These are phyloP conservation scores for Punica granatum DNA, from an alignment of 345 rosid species.

Conservation along the genomic window DNA sequence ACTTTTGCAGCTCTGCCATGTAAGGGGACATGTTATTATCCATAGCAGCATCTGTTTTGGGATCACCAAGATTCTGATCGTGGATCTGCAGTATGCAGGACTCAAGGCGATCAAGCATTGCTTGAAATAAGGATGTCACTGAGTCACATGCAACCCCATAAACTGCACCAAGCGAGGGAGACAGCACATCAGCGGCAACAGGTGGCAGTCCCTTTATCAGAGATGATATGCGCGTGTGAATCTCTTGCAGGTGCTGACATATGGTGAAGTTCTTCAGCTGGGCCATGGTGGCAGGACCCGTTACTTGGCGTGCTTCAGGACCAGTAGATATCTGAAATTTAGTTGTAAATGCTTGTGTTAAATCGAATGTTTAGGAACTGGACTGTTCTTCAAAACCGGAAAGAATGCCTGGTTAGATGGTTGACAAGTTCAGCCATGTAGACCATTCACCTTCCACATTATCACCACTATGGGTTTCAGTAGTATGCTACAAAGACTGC, in stretches of 20 bases:
- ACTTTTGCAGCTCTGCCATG: conserved; percentile 94
- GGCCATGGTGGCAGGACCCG: conserved; percentile 77
- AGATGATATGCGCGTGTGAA: conserved; percentile 65
- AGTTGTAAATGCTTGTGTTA: conserved; percentile 1
- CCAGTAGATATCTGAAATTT: conserved; percentile 87
- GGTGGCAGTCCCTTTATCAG: conserved; percentile 63
- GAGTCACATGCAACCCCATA: conserved; percentile 89
- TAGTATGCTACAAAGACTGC: neutral
- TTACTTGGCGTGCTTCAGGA: conserved; percentile 85
- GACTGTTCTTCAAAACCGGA: neutral
- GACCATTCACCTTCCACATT: neutral
- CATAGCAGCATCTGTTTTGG: conserved; percentile 69
- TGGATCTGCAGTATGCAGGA: conserved; percentile 91
- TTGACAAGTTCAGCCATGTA: neutral
- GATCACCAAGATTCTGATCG: conserved; percentile 72
- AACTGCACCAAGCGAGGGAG: conserved; percentile 63
- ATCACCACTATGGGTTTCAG: neutral
- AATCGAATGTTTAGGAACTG: neutral
- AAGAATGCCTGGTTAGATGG: neutral
- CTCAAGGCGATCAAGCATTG: conserved; percentile 85
- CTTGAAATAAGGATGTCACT: conserved; percentile 81
- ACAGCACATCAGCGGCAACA: conserved; percentile 72
- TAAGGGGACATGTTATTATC: conserved; percentile 88
- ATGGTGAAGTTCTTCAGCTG: conserved; percentile 83
- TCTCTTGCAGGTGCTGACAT: conserved; percentile 89